Base-by-base conservation (phyloP, 257 asterid species). In the Solanum pennellii region DNA sequence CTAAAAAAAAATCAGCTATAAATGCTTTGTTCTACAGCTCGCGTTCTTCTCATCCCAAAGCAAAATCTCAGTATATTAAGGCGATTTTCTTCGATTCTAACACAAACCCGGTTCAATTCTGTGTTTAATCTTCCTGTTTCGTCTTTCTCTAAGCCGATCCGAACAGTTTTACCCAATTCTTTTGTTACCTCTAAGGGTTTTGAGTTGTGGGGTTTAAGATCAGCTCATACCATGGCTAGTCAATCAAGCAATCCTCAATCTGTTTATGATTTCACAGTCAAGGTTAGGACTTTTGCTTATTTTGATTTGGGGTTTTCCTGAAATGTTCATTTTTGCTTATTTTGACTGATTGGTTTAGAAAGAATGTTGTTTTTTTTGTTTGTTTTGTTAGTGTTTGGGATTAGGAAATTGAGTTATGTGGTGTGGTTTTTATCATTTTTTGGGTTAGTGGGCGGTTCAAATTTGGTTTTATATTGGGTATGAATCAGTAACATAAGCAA, bases 231-330 rank as follows among this genome's bases (percentile, higher is more conserved):
- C 82, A 96, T 95, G 99, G 96, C 98, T 73, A 89, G 87, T 66
- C 94, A 91, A 56, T 93, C 97, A 14, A 87, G 56, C 89, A 89
- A 83, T 47, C 98, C 98, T 88, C 93, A 94, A 83, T 96, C 98
- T 23, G 86, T 96, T 82, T 94, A 96, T 87, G 98, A 94, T 7
- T 96, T 96, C 92, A 95, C 97, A 59, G 97, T 96, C 9, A 94
- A 96, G 98, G 99, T 96, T 29, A 73, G 77, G 45, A 2, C 16
- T 41, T 41, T 12, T 49, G n/a, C 42, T 80, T 85, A 49, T 52
- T 65, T 14, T 42, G 52, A 15, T 39, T 87, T 66, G 80, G 47
- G 75, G 6, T 5, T 37, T 1, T 73, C 37, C 10, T 21, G 1
- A 21, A 74, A 10, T 10, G 49, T 37, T 37, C 9, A 74, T 16